Evolutionary conservation across 352 stramenopile species (phyloP), one percentile per base, ranked within the genome.

Genomic region (Peronosclerospora sorghi): DNA sequence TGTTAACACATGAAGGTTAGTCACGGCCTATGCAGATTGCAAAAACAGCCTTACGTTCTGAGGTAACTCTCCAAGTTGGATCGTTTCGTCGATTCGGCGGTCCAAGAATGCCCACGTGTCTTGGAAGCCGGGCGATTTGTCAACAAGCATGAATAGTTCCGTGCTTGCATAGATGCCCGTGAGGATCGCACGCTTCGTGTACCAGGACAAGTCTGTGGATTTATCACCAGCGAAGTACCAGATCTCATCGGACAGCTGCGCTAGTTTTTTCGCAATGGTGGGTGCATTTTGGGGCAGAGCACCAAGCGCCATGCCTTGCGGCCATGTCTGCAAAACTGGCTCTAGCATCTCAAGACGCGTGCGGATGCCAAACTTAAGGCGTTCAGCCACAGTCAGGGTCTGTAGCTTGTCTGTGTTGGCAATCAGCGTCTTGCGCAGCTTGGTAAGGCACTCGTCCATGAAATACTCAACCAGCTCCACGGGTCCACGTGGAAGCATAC

Each of bases 221-320:
- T 84, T 70, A 59, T 94, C 81, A 21, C 81, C 81, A 19, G 75
- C 79, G 56, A 83, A 89, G 57, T 87, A 88, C 81, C 81, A 94
- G 45, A 94, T 84, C 47, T 91, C 79, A 41, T 94, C 81, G 18
- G 73, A 62, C 15, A 89, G 51, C 47, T 72, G 65, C 17, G 64
- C 69, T 18, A 94, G 56, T 51, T 76, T 83, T 46, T 79, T 66
- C 32, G 83, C 65, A 24, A 76, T 94, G 35, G 59, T 67, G 1
- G 72, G 69, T 6, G 70, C 76, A 41, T 94, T 88, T 29, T 73
- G 66, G 4, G 81, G 81, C 42, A 90, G 18, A 5, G 78, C 81
- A 36, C 81, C 81, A 27, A 83, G 45, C 8, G 68, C 81, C 81
- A 94, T 94, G 9, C 70, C 78, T 54, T 89, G 77, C 12, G 77